Base-by-base conservation (phyloP, 2,329 filamentous ascomycete species). In the Scolecobasidium constrictum region DNA sequence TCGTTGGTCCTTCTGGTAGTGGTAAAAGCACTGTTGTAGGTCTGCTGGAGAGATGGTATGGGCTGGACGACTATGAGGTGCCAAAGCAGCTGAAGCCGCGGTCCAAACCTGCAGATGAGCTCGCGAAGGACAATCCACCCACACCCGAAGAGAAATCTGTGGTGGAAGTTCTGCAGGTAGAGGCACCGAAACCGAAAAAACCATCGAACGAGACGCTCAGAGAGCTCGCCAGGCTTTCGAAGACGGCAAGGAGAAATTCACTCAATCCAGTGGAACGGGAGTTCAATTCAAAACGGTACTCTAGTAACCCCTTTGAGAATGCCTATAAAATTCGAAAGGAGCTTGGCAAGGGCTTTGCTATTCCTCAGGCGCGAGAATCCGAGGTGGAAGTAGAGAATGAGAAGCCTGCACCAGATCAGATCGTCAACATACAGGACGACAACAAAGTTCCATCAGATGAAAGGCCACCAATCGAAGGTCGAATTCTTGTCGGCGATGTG, bases 1-100 rank as follows among this genome's bases (percentile, higher is more conserved):
- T 87, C 15, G 82, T 87, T 16, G 83, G 83, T 0, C 74, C 80
- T 1, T 83, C 78, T 2, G 83, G 83, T 0, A 78, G 73, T 4
- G 83, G 83, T 1, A 88, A 87, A 57, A 83, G 77, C 40, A 87
- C 83, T 0, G 76, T 86, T 19, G 75, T 86, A 1, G 80, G 78
- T 0, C 61, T 87, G 2, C 64, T 86, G 3, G 77, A 86, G 53
- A 67, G 81, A 22, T 86, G 81, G 79, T 86, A 86, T 54, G 73
- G 76, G 2, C 64, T 81, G n/a, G 17, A 9, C 16, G 17, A 18
- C 16, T 18, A 13, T 36, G 9, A 13, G 11, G 34, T 36, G 16
- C 34, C 12, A 36, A 36, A 36, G 16, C 34, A 36, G 16, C 16
- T 13, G 34, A 36, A 36, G 34, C 34, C 34, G 17, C 7, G 34